phyloP scores from a whole-genome alignment of 1,284 basidiomycete genomes.

The Apiotrichum montevideense region DNA sequence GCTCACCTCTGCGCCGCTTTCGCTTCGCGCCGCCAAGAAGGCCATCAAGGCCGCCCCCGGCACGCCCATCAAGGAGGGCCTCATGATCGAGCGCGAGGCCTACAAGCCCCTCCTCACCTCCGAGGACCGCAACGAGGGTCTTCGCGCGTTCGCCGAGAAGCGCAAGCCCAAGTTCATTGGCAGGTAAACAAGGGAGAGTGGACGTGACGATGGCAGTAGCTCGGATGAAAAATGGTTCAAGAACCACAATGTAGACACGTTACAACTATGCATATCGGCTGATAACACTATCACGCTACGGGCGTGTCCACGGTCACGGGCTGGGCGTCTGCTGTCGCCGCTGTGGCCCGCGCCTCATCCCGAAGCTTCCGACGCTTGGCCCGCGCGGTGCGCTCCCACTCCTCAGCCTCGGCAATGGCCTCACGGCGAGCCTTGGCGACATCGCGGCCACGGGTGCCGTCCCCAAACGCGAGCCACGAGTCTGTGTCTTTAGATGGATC shows the following conservation, averaged over 20 bases:
- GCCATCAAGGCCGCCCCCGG: constrained; percentile 76
- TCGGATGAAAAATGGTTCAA: neutral
- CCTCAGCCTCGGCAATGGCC: constrained; percentile 33
- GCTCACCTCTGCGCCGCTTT: constrained; percentile 62
- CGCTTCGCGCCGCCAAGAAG: constrained; percentile 79
- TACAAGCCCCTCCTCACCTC: constrained; percentile 77
- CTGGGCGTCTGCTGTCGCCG: neutral
- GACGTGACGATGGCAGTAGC: no score
- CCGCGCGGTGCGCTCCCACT: constrained; percentile 34
- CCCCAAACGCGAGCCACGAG: constrained; percentile 13
- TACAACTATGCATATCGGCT: constrained; percentile 27
- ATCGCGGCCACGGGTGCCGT: constrained; percentile 10
- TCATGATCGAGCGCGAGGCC: constrained; percentile 80
- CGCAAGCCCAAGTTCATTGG: constrained; percentile 74
- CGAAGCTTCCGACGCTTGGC: constrained; percentile 4
- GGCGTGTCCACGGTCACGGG: neutral
- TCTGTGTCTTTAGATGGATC: constrained; percentile 11
- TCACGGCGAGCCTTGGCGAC: constrained; percentile 15
- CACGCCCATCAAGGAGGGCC: constrained; percentile 68
- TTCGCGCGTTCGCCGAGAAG: constrained; percentile 85
- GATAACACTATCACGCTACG: neutral
- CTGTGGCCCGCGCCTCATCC: neutral
- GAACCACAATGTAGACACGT: neutral
- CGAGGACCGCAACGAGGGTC: constrained; percentile 75
- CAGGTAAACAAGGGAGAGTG: constrained; percentile 26